Percentiles rank a stretch among this genome's conserved stretches.
Conservation (phyloP, 1,284 basidiomycete genomes). For the Wallemia hederae region DNA sequence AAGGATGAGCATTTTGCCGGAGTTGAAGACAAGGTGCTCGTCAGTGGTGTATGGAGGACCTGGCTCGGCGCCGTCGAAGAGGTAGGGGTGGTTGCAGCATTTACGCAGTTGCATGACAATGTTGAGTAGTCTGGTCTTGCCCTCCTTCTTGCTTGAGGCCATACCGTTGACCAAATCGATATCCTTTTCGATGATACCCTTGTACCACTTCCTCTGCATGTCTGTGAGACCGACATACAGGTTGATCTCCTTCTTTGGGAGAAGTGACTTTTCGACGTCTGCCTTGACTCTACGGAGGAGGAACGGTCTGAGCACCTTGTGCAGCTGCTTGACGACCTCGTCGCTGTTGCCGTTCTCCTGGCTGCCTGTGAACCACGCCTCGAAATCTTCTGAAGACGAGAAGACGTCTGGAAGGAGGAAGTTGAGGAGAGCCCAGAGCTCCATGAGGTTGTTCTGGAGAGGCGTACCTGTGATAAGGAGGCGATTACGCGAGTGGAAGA, state of each 20-base stretch:
- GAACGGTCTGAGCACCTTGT: slow-evolving; percentile 90
- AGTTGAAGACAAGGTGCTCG: slow-evolving; percentile 80
- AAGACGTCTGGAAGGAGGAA: slow-evolving; percentile 50
- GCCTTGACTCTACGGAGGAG: slow-evolving; percentile 79
- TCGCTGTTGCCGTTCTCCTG: slow-evolving; percentile 41
- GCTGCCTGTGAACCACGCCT: slow-evolving; percentile 41
- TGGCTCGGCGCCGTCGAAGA: slow-evolving; percentile 78
- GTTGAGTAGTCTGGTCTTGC: slow-evolving; percentile 89
- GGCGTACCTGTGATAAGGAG: slow-evolving; percentile 92
- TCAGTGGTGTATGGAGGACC: slow-evolving; percentile 96
- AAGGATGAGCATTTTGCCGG: slow-evolving; percentile 90
- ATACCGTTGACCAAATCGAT: slow-evolving; percentile 90
- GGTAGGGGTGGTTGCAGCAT: slow-evolving; percentile 30
- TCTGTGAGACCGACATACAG: slow-evolving; percentile 92
- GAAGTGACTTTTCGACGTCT: slow-evolving; percentile 83
- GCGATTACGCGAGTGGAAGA: slow-evolving; percentile 63
- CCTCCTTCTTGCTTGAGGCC: slow-evolving; percentile 63
- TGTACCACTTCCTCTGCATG: slow-evolving; percentile 97
- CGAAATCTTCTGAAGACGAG: slow-evolving; percentile 38
- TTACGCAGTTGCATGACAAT: slow-evolving; percentile 84
- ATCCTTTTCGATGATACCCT: slow-evolving; percentile 85
- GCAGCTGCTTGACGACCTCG: slow-evolving; percentile 76
- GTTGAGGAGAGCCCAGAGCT: slow-evolving; percentile 81
- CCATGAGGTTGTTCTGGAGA: slow-evolving; percentile 88
- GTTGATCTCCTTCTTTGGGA: slow-evolving; percentile 98